phyloP scores from a whole-genome alignment of 2,329 filamentous ascomycete genomes.

The Nemania abortiva region DNA sequence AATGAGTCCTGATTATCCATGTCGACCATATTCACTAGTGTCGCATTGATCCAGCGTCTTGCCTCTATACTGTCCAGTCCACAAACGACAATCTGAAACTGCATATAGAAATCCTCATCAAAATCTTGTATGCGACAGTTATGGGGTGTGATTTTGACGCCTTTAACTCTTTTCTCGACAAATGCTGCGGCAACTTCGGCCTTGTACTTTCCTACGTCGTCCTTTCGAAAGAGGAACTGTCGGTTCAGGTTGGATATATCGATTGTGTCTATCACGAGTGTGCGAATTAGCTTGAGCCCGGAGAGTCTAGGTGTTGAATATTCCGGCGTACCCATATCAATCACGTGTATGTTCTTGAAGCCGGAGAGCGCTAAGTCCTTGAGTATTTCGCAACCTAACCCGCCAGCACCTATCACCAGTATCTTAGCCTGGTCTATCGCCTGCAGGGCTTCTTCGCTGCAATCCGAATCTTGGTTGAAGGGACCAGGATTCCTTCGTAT shows the following conservation, averaged over 20 bases:
- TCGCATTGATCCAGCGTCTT: conserved; percentile 98
- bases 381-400: conserved; percentile 93
- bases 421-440: conserved; percentile 79
- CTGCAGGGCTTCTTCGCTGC: conserved; percentile 64
- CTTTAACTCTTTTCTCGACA: conserved; percentile 88
- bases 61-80: conserved; percentile 97
- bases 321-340: conserved; percentile 88
- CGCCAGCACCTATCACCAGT: conserved; percentile 87
- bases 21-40: conserved; percentile 90
- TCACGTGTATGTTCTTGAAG: conserved; percentile 97
- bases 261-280: conserved; percentile 80
- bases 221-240: conserved; percentile 93
- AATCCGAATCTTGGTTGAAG: conserved; percentile 76
- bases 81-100: conserved; percentile 94
- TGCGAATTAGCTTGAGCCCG: conserved; percentile 18
- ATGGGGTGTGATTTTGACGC: conserved; percentile 92
- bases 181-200: conserved; percentile 93
- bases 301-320: background rate
- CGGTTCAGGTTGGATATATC: conserved; percentile 98
- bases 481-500: conserved; percentile 83
- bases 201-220: conserved; percentile 93
- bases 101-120: conserved; percentile 95
- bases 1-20: conserved; percentile 83
- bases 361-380: conserved; percentile 96
- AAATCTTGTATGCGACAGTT: conserved; percentile 97